Percentiles rank a stretch among this genome's conserved stretches.
Evolutionary conservation across 2,329 filamentous ascomycete genomes (phyloP).

Genomic region (Tolypocladium paradoxum): DNA sequence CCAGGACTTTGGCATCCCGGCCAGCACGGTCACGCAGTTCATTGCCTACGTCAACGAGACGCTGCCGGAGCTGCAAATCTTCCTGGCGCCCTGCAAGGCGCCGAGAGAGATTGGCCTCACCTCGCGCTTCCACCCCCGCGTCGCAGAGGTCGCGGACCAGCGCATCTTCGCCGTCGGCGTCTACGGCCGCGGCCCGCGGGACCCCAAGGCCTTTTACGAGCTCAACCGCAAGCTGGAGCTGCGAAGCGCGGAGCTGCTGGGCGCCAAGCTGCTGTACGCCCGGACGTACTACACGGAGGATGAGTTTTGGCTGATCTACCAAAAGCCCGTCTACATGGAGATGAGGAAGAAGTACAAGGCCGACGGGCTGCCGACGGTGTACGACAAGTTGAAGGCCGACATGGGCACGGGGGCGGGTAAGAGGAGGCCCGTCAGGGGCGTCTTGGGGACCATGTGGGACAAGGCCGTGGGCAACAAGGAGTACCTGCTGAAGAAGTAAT

Average conservation of each 20-base stretch:
- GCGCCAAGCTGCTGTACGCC: conserved; percentile 46
- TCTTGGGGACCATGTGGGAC: conserved; percentile 18
- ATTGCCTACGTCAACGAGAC: conserved; percentile 18
- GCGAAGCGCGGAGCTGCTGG: conserved; percentile 35
- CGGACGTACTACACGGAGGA: conserved; percentile 41
- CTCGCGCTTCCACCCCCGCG: conserved; percentile 21
- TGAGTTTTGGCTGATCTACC: conserved; percentile 44
- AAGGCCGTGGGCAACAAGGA: conserved; percentile 17
- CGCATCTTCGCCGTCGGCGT: conserved; percentile 34
- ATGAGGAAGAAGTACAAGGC: conserved; percentile 39
- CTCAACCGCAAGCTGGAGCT: conserved; percentile 38
- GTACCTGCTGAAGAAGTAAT: conserved; percentile 15
- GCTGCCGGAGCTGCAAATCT: conserved; percentile 18
- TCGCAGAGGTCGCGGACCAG: conserved; percentile 16
- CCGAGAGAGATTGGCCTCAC: conserved; percentile 17
- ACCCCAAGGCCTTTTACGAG: conserved; percentile 27
- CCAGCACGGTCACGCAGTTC: conserved; percentile 15
- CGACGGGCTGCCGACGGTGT: conserved; percentile 34
- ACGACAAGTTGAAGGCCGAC: conserved; percentile 39
- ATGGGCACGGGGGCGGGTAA: conserved; percentile 14
- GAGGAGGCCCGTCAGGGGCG: conserved; percentile 13
- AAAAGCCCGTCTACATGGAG: conserved; percentile 34
- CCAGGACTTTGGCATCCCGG: conserved; percentile 31
- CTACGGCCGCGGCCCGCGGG: conserved; percentile 28
- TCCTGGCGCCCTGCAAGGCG: conserved; percentile 17